Evolutionary conservation across 768 basidiomycete species (phyloP).

Genomic region (Leccinellum albellum): DNA sequence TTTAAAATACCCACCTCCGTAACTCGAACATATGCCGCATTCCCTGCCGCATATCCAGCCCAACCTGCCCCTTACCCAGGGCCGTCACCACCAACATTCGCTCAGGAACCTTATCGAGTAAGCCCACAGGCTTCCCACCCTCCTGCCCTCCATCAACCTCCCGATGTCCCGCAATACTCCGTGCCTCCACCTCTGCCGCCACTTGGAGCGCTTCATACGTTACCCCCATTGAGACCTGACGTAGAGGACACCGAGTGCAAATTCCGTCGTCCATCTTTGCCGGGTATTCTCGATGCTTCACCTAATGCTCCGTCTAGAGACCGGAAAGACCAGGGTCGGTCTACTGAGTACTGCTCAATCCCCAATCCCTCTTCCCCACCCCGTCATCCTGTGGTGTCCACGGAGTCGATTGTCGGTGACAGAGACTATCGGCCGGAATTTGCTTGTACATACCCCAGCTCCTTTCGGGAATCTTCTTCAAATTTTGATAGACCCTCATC

Average conservation of each 20-base stretch:
- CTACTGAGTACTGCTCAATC: conserved; percentile 8
- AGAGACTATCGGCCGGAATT: conserved; percentile 13
- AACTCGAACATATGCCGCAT: conserved; percentile 41
- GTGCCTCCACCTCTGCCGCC: conserved; percentile 25
- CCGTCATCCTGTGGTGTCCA: neutral
- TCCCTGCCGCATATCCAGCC: conserved; percentile 32
- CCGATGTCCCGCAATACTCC: conserved; percentile 28
- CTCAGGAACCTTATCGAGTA: conserved; percentile 23
- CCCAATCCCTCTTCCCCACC: neutral
- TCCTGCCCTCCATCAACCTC: conserved; percentile 14
- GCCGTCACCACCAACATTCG: conserved; percentile 17
- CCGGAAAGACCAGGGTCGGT: conserved; percentile 15
- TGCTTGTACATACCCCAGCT: conserved; percentile 14
- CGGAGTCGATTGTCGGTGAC: conserved; percentile 7
- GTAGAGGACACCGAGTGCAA: conserved; percentile 29
- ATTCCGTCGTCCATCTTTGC: conserved; percentile 31
- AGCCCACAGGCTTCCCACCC: conserved; percentile 23
- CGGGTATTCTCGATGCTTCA: conserved; percentile 13
- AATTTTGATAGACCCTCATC: conserved; percentile 20
- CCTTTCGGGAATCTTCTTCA: conserved; percentile 18
- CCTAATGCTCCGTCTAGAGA: conserved; percentile 6
- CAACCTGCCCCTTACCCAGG: conserved; percentile 27
- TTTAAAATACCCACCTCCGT: conserved; percentile 31
- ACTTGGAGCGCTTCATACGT: conserved; percentile 17
- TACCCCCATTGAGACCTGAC: conserved; percentile 28